phyloP scores from a whole-genome alignment of 768 basidiomycete genomes.

The Porphyrellus cyaneotinctus region DNA sequence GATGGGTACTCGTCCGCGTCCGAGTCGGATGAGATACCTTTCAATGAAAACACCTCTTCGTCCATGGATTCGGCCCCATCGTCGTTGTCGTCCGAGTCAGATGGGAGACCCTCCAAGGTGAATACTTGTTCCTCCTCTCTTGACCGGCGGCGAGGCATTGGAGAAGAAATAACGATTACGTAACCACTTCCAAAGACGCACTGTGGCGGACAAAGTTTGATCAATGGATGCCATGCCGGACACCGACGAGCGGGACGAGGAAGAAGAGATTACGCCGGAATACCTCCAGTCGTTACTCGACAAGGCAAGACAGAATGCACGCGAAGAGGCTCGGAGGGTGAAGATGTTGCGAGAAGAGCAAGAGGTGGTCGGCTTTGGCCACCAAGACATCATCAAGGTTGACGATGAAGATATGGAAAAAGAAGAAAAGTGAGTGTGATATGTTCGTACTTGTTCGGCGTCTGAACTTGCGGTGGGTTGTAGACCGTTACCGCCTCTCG shows the following conservation, averaged over 20 bases:
- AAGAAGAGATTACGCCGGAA: conserved; percentile 51
- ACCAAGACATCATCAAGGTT: conserved; percentile 53
- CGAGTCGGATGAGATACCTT: conserved; percentile 44
- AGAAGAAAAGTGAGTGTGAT: conserved; percentile 29
- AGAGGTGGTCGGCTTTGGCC: conserved; percentile 34
- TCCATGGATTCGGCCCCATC: conserved; percentile 39
- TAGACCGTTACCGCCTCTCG: conserved; percentile 59
- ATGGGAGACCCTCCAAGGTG: conserved; percentile 55
- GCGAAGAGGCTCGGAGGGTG: conserved; percentile 27
- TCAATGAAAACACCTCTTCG: conserved; percentile 75
- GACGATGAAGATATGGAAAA: conserved; percentile 26
- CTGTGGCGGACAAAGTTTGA: background rate
- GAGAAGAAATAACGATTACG: background rate
- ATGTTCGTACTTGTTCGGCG: background rate
- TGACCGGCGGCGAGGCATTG: conserved; percentile 1
- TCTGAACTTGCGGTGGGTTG: conserved; percentile 1
- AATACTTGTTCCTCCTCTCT: conserved; percentile 78
- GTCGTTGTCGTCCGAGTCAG: conserved; percentile 20
- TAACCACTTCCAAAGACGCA: background rate
- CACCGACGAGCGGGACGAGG: conserved; percentile 2
- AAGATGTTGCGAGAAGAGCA: conserved; percentile 24
- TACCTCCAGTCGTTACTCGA: conserved; percentile 61
- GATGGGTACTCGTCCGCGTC: conserved; percentile 26
- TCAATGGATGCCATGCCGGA: background rate
- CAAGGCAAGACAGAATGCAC: conserved; percentile 53